Percentiles rank a stretch among this genome's conserved stretches.
phyloP scores from a whole-genome alignment of 805 yeast genomes.

The Lachancea nothofagi region DNA sequence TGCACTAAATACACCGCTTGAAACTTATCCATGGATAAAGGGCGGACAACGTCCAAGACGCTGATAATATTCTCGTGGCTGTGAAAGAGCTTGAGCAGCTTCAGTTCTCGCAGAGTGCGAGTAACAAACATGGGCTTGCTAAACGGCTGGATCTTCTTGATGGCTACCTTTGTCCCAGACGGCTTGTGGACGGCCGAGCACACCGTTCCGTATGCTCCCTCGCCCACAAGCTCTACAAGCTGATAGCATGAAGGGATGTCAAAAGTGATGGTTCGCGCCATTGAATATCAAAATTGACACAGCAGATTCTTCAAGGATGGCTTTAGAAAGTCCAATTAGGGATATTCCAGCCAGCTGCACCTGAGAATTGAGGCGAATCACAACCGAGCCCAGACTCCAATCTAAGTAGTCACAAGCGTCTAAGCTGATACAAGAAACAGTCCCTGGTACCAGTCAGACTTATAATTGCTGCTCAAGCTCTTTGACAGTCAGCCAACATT shows the following conservation, averaged over 20 bases:
- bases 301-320: no score
- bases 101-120: slow-evolving; percentile 66
- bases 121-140: slow-evolving; percentile 59
- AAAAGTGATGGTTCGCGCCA: slow-evolving; percentile 49
- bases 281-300: no score
- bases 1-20: slow-evolving; percentile 71
- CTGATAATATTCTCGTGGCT: slow-evolving; percentile 69
- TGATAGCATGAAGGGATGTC: slow-evolving; percentile 60
- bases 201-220: slow-evolving; percentile 80
- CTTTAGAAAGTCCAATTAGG: no score
- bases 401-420: no score
- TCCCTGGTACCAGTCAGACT: no score
- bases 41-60: slow-evolving; percentile 61
- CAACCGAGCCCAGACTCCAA: no score
- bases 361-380: no score
- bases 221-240: slow-evolving; percentile 59
- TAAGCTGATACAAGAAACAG: no score
- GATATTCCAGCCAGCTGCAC: no score
- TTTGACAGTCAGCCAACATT: no score
- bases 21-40: slow-evolving; percentile 51
- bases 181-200: slow-evolving; percentile 62
- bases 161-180: slow-evolving; percentile 61
- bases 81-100: slow-evolving; percentile 55
- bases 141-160: slow-evolving; percentile 71
- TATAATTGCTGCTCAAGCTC: no score